Conservation (phyloP, 805 yeast species). For the Blastobotrys parvus region DNA sequence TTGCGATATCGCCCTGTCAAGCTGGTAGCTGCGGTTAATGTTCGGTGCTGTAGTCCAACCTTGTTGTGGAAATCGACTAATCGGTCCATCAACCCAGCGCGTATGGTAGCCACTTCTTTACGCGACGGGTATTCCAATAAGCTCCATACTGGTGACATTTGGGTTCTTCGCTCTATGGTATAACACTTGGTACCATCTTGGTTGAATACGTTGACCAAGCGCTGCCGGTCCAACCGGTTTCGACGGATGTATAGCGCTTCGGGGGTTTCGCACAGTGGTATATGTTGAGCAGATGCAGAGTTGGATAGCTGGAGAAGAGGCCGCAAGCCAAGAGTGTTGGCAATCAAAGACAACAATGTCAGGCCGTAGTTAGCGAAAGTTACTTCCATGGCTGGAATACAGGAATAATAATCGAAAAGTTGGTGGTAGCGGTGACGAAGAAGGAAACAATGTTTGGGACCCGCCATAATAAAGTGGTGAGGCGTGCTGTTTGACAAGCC, state of each 20-base stretch:
- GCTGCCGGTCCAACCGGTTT: slow-evolving; percentile 39
- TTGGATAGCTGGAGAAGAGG: slow-evolving; percentile 2
- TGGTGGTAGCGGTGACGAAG: background rate
- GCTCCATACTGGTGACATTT: slow-evolving; percentile 46
- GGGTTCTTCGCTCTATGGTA: slow-evolving; percentile 43
- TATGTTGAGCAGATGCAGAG: slow-evolving; percentile 3
- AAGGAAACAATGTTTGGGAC: background rate
- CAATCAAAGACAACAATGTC: slow-evolving; percentile 7
- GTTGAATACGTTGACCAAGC: slow-evolving; percentile 43
- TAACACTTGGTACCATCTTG: slow-evolving; percentile 37
- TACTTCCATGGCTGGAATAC: background rate
- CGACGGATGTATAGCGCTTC: slow-evolving; percentile 41
- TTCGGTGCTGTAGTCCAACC: slow-evolving; percentile 38
- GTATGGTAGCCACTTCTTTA: slow-evolving; percentile 42
- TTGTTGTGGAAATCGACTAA: slow-evolving; percentile 43
- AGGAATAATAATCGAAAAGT: background rate
- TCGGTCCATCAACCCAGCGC: slow-evolving; percentile 40
- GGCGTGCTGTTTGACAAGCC: no score
- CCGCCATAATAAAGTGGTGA: no score
- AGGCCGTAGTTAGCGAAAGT: slow-evolving; percentile 1
- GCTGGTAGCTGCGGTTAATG: slow-evolving; percentile 32
- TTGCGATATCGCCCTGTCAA: slow-evolving; percentile 26
- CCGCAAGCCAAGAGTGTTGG: slow-evolving; percentile 3
- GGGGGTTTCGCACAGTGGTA: slow-evolving; percentile 9
- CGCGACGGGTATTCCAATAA: slow-evolving; percentile 38